Evolutionary conservation across 345 rosid genomes (phyloP), one percentile per base, ranked within the genome.

Genomic region (Salix caprea): DNA sequence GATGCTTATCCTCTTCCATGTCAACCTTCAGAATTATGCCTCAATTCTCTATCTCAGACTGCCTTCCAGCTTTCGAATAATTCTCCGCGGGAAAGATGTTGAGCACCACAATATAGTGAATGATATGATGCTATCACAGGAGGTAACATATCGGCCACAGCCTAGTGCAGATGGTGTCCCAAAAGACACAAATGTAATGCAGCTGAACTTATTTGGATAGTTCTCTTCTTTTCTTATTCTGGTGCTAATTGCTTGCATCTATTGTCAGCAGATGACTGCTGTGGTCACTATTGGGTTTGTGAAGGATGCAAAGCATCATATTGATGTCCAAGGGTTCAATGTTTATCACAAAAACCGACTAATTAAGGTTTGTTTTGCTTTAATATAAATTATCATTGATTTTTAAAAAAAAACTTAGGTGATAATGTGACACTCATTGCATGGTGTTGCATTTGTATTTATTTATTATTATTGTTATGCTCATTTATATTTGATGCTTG

Each of bases 341-440:
- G 99, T 94, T 56, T 92, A 92, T 85, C 97, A 92, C 89, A 92
- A 92, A 87, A 94, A 94, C 82, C 87, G 98, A 24, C 97, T 94
- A 60, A 91, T 94, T 82, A 92, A 94, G 98, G 98, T 94, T 67
- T 72, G 79, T 77, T 78, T 71, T 82, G 42, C 68, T 72, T 34
- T 50, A 23, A 48, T 16, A 46, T 68, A 50, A 56, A 18, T 2
- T 48, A 7, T 73, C 40, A 39, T 52, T 52, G 58, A 19, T 19
- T 52, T 52, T 6, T 6, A 2, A 0, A 2, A 2, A 19, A 16
- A 6, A 52, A 19, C 19, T 0, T 6, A 1, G 19, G 58, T 52
- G 58, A 52, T 52, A 7, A 18, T 52, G 58, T 52, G 58, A 52
- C 19, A 52, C 58, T 52, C n/a, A 19, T 18, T 52, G 58, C 9